Conservation (phyloP, 371 early-diverging fungal genomes). For the Smittium mucronatum region DNA sequence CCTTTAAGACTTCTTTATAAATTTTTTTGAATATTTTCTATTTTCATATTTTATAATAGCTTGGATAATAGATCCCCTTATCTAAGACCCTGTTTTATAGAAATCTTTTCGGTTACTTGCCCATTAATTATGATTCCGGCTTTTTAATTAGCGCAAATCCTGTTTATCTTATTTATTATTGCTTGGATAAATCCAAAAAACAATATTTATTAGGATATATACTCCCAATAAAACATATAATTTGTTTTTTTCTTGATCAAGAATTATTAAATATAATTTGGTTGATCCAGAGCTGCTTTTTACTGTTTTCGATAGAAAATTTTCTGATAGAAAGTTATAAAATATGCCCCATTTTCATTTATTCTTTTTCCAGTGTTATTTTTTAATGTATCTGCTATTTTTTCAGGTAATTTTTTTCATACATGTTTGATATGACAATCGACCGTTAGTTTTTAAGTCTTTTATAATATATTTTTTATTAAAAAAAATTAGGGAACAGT, state of each 20-base stretch:
- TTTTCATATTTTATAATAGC: constrained; percentile 13
- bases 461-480: constrained; percentile 12
- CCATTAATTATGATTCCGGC: background rate
- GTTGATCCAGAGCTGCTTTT: background rate
- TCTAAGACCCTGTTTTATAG: constrained; percentile 11
- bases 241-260: constrained; percentile 8
- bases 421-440: constrained; percentile 14
- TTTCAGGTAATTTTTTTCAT: constrained; percentile 10
- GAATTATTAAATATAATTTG: background rate
- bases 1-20: background rate
- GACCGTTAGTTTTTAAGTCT: constrained; percentile 12
- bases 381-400: constrained; percentile 2
- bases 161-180: background rate
- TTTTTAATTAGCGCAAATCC: background rate
- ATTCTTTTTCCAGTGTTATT: background rate
- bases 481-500: background rate
- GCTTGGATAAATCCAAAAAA: background rate
- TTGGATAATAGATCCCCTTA: constrained; percentile 16
- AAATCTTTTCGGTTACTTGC: constrained; percentile 2
- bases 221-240: background rate
- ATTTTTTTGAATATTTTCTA: constrained; percentile 13
- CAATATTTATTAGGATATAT: background rate
- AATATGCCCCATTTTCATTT: background rate
- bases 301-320: background rate
- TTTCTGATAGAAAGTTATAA: background rate